Evolutionary conservation across 2,329 filamentous ascomycete genomes (phyloP).

Genomic region (Pyrenochaeta sp.): DNA sequence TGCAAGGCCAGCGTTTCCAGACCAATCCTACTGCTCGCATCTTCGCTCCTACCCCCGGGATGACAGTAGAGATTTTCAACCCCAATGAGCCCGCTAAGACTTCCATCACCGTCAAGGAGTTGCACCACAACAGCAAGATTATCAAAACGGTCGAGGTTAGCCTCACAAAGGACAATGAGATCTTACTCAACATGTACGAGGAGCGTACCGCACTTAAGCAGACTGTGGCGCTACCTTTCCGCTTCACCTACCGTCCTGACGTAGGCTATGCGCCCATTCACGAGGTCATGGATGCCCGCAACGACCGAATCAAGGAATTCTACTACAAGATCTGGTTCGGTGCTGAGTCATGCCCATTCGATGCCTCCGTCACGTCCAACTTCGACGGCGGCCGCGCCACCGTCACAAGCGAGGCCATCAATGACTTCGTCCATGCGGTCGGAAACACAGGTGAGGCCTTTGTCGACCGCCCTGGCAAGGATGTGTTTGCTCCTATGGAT

Average conservation of each 20-base stretch:
- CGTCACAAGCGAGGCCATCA: conserved; percentile 91
- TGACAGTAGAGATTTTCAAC: conserved; percentile 86
- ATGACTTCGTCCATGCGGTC: conserved; percentile 98
- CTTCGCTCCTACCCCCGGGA: conserved; percentile 83
- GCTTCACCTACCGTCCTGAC: conserved; percentile 94
- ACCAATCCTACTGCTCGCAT: conserved; percentile 95
- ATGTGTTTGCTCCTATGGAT: conserved; percentile 96
- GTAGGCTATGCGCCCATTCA: conserved; percentile 96
- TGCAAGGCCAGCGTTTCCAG: conserved; percentile 96
- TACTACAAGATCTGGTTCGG: conserved; percentile 99
- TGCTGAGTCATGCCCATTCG: conserved; percentile 81
- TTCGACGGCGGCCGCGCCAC: conserved; percentile 90
- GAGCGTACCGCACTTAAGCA: conserved; percentile 86
- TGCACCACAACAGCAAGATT: conserved; percentile 84
- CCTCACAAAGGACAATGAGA: conserved; percentile 77
- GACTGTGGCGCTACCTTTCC: conserved; percentile 82
- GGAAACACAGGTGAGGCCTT: conserved; percentile 98
- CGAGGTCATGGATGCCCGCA: conserved; percentile 94
- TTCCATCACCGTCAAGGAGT: conserved; percentile 85
- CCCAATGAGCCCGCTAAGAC: conserved; percentile 86
- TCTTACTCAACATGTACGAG: conserved; percentile 90
- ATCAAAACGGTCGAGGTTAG: conserved; percentile 89
- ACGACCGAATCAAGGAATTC: conserved; percentile 98
- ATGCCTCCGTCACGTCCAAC: conserved; percentile 82
- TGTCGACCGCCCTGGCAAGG: conserved; percentile 92